Evolutionary conservation across 371 early-diverging fungal genomes (phyloP).

Genomic region (Phascolomyces articulosus): DNA sequence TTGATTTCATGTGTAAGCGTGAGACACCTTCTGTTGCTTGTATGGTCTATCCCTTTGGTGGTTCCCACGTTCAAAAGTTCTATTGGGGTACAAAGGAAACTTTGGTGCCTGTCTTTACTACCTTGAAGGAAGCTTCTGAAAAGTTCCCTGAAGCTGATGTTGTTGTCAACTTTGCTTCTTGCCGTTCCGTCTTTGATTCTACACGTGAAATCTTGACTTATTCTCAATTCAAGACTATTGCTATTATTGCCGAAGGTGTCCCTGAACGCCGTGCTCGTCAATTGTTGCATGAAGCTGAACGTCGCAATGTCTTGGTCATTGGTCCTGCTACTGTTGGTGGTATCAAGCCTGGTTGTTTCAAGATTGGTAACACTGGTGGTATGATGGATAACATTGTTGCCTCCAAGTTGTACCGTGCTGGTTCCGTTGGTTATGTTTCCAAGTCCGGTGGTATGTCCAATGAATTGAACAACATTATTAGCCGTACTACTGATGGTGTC

Average conservation of each 20-base stretch:
- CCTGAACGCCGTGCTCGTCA: constrained; percentile 96
- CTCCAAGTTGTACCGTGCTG: constrained; percentile 94
- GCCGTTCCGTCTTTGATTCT: constrained; percentile 91
- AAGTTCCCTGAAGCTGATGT: constrained; percentile 93
- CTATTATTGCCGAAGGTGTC: constrained; percentile 99
- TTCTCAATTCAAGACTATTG: constrained; percentile 88
- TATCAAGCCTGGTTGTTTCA: constrained; percentile 99
- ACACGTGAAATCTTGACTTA: constrained; percentile 86
- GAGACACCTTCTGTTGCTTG: constrained; percentile 96
- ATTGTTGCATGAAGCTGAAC: constrained; percentile 84
- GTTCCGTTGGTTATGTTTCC: constrained; percentile 96
- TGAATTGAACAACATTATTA: constrained; percentile 98
- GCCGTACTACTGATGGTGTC: constrained; percentile 95
- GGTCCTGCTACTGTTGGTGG: constrained; percentile 99
- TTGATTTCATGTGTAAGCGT: constrained; percentile 98
- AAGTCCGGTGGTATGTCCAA: constrained; percentile 99
- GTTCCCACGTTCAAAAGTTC: constrained; percentile 97
- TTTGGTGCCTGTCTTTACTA: constrained; percentile 90
- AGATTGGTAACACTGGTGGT: constrained; percentile 99
- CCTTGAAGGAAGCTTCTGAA: constrained; percentile 82
- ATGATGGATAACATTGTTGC: constrained; percentile 99
- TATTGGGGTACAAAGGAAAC: constrained; percentile 99
- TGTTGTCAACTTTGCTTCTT: constrained; percentile 97
- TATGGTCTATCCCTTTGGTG: constrained; percentile 99
- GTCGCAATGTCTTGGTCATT: constrained; percentile 85